Evolutionary conservation across 345 rosid species (phyloP), one percentile per base, ranked within the genome.

Genomic region (Pugionium cornutum): DNA sequence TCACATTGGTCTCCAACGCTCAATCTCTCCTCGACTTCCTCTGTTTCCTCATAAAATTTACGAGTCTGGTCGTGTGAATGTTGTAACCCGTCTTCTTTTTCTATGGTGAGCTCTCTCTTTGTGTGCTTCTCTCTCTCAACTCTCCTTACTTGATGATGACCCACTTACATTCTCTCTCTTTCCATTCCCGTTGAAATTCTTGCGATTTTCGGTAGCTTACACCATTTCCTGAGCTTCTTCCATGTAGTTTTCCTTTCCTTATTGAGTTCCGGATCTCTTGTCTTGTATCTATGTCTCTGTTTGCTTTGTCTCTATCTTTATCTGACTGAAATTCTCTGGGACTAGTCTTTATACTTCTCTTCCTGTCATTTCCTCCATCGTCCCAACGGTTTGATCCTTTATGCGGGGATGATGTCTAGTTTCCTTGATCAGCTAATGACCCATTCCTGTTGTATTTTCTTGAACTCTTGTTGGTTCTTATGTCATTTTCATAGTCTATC

Each of bases 1-100:
- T 66, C 58, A 74, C 40, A 39, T 3, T 74, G 77, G 77, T 53
- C 68, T 74, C 73, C 77, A 74, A 60, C 77, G 77, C 18, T 67
- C 77, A n/a, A 34, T 40, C 18, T 53, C 62, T 58, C 10, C 66
- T 11, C 48, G 28, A 2, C 33, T 43, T 44, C 72, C 58, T 63
- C 45, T 64, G 70, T 3, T 8, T 42, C 66, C 54, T 57, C 68
- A 11, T 3, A 4, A 30, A 3, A 5, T 8, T 52, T 10, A 2
- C 5, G 28, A 42, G 35, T 58, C 35, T 72, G 61, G 35, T 65
- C 67, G 32, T 50, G 8, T 6, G 76, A 62, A 5, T 54, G 34
- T 54, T 26, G 63, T 4, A 64, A 36, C 35, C 46, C 18, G 7
- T 70, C 76, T 57, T 68, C 78, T 76, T 66, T 81, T 79, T 34